Conservation (phyloP, 2,329 filamentous ascomycete species). For the Chaetomium sp. region DNA sequence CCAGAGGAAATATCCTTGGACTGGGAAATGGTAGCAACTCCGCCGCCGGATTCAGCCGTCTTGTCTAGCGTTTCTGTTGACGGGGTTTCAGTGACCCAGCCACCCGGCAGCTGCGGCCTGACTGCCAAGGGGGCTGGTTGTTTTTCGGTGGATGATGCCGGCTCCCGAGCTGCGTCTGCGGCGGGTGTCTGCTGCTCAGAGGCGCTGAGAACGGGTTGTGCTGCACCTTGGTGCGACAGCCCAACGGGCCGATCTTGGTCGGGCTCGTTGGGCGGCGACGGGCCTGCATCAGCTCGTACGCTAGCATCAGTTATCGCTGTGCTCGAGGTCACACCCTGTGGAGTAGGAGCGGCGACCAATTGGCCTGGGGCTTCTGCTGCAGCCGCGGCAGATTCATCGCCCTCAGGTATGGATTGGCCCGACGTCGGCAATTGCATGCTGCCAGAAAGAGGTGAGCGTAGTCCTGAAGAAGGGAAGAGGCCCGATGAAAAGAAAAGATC, state of each 20-base stretch:
- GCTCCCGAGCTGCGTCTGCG: conserved; percentile 23
- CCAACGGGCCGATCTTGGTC: conserved; percentile 19
- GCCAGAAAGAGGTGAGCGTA: conserved; percentile 14
- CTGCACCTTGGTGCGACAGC: conserved; percentile 18
- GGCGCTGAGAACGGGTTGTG: conserved; percentile 6
- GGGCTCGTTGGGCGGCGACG: conserved; percentile 16
- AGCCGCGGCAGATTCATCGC: not conserved
- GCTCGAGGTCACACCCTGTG: not conserved
- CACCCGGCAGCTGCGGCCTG: conserved; percentile 39
- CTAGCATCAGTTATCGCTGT: not conserved
- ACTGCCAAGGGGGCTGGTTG: conserved; percentile 11
- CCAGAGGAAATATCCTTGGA: not conserved
- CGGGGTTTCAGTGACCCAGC: conserved; percentile 40
- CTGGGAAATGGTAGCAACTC: conserved; percentile 6
- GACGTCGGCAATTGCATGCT: conserved; percentile 7
- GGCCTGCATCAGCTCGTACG: conserved; percentile 19
- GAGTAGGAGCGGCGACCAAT: not conserved
- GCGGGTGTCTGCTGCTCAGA: conserved; percentile 24
- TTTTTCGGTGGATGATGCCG: conserved; percentile 12
- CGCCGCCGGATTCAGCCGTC: conserved; percentile 11
- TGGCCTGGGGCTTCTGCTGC: not conserved
- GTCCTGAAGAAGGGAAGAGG: conserved; percentile 33
- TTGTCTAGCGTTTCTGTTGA: conserved; percentile 13
- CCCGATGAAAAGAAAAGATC: conserved; percentile 55
- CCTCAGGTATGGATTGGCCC: not conserved